Evolutionary conservation across 2,329 filamentous ascomycete species (phyloP).

Genomic region (Venturiaceae sp.): DNA sequence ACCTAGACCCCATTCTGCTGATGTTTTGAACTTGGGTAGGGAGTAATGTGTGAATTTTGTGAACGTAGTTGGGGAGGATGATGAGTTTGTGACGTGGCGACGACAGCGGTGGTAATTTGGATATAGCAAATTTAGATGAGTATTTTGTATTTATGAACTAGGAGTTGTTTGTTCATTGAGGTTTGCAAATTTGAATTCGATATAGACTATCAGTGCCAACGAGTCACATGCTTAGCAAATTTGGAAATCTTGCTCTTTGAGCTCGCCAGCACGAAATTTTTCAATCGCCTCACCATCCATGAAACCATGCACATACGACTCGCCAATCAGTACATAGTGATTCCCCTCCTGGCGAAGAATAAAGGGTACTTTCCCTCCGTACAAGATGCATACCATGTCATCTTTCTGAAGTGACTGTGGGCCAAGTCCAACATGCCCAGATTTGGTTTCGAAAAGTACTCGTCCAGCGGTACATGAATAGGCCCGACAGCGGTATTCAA

Average conservation of each 20-base stretch:
- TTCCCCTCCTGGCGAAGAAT: not conserved
- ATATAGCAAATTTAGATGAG: too few relatives aligned
- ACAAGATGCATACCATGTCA: not conserved
- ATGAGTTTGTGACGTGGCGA: not conserved
- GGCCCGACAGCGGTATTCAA: too few relatives aligned
- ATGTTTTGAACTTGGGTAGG: not conserved
- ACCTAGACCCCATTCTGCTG: not conserved
- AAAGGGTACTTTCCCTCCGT: not conserved
- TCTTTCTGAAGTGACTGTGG: not conserved
- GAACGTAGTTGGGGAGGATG: not conserved
- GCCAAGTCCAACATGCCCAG: not conserved
- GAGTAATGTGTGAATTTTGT: too few relatives aligned
- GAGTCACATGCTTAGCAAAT: too few relatives aligned
- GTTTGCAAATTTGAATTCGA: too few relatives aligned
- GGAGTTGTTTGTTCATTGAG: too few relatives aligned
- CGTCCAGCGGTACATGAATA: too few relatives aligned
- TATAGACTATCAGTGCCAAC: too few relatives aligned
- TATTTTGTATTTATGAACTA: too few relatives aligned
- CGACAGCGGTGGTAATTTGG: too few relatives aligned
- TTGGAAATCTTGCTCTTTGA: not conserved
- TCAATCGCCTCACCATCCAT: not conserved
- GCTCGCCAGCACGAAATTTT: not conserved
- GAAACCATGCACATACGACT: not conserved
- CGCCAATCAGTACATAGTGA: not conserved
- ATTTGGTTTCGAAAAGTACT: not conserved